These are phyloP conservation scores for Solanum microdontum DNA, from an alignment of 257 asterid genomes.

Conservation along the genomic window DNA sequence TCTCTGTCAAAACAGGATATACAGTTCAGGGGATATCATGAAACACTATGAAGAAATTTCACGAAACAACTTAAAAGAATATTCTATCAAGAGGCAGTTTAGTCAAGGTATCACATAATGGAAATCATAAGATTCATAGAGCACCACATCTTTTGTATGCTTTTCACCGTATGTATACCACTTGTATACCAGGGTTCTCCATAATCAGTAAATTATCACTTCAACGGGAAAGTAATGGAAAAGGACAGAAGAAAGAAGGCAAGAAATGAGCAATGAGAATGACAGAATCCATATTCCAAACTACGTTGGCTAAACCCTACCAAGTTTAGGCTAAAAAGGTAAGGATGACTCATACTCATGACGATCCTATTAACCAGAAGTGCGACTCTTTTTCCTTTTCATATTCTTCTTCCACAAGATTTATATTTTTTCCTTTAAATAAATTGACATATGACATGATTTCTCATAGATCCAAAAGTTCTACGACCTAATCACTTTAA, in stretches of 20 bases:
- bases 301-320: not conserved
- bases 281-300: not conserved
- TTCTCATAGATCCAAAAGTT: not conserved
- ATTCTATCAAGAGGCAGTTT: not conserved
- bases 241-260: not conserved
- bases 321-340: not conserved
- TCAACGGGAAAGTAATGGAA: not conserved
- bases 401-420: not conserved
- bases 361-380: not conserved
- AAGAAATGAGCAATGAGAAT: not conserved
- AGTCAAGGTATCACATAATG: not conserved
- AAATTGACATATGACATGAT: not conserved
- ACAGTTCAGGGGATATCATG: not conserved
- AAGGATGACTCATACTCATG: not conserved
- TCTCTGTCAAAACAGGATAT: conserved; percentile 40
- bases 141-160: not conserved
- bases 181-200: not conserved
- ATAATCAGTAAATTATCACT: not conserved
- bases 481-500: not conserved
- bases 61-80: not conserved
- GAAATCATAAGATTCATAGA: not conserved
- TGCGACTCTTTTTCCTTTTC: not conserved
- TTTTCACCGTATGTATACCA: not conserved
- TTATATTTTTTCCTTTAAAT: not conserved
- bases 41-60: not conserved